These are phyloP conservation scores for Aspergillus affinis DNA, from an alignment of 495 filamentous ascomycete genomes.

Conservation along the genomic window DNA sequence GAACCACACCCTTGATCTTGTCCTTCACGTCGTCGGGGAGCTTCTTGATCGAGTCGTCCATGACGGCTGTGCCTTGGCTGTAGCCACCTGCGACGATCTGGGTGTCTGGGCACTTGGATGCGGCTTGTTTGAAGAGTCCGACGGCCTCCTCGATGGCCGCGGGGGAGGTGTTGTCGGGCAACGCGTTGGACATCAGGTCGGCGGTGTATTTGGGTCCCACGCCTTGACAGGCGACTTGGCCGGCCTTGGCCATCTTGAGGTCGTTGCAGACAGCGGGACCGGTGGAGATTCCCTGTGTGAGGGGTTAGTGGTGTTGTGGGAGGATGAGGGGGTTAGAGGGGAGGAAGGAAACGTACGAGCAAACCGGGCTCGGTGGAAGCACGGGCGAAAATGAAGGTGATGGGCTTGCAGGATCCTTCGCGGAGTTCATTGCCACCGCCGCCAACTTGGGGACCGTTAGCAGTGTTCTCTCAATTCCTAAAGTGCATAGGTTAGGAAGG, in stretches of 20 bases:
- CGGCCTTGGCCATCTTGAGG: conserved; percentile 26
- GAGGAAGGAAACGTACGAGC: conserved; percentile 30
- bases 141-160: conserved; percentile 42
- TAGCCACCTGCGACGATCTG: conserved; percentile 57
- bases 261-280: conserved; percentile 39
- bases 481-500: conserved; percentile 13
- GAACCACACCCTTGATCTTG: conserved; percentile 52
- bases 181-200: conserved; percentile 23
- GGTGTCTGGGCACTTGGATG: conserved; percentile 50
- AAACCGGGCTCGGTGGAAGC: conserved; percentile 49
- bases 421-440: conserved; percentile 40
- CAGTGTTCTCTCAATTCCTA: background rate
- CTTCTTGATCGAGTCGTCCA: conserved; percentile 46
- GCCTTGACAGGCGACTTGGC: conserved; percentile 38
- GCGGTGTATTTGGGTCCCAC: conserved; percentile 36
- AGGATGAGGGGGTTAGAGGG: background rate
- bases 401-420: conserved; percentile 38
- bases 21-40: conserved; percentile 39
- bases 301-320: background rate
- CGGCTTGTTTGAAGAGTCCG: conserved; percentile 37
- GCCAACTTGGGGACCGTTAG: conserved; percentile 3
- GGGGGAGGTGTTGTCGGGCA: conserved; percentile 29
- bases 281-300: conserved; percentile 23
- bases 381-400: conserved; percentile 54
- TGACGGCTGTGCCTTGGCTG: conserved; percentile 57